Evolutionary conservation across 2,329 filamentous ascomycete species (phyloP), one percentile per base, ranked within the genome.

Genomic region (Penicillium psychrosexuale): DNA sequence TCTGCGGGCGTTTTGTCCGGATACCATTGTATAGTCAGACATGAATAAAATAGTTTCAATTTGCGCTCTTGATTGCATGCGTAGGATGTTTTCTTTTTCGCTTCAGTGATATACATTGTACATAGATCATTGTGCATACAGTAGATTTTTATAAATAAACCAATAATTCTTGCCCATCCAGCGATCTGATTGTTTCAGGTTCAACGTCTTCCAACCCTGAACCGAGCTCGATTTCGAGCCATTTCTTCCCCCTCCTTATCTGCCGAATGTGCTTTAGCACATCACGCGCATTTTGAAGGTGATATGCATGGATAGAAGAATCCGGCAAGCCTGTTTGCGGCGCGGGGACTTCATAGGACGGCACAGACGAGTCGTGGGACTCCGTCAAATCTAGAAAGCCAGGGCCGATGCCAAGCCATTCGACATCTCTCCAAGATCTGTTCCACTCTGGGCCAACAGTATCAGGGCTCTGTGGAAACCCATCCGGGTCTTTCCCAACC

Each of bases 391-490:
- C 58, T 0, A 75, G 70, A 30, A 70, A 78, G 0, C 76, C 77
- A 5, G 76, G 72, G 5, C 71, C 70, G 5, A 80, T 62, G 7
- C 72, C 66, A 28, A 80, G 60, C 60, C 67, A 75, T 44, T 76
- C 71, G 11, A 80, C 61, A 50, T 76, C 72, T 54, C 77, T 65
- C 77, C 77, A 80, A 2, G 72, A 69, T 1, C 70, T 68, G 49
- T 75, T 78, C 76, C 77, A 80, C 42, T 79, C 76, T 1, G 76
- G 73, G 0, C 73, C 72, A 6, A 67, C 56, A 9, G 58, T 44
- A n/a, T 57, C 57, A 12, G 56, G 53, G 1, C 30, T 50, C 17
- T 66, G 66, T 8, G 63, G 54, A 15, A 66, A 58, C 3, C 68
- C 70, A 27, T 69, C 53, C 3, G 67, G 62, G 3, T 65, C 68